Conservation (phyloP, 768 basidiomycete species). For the Infundibulicybe gibba region DNA sequence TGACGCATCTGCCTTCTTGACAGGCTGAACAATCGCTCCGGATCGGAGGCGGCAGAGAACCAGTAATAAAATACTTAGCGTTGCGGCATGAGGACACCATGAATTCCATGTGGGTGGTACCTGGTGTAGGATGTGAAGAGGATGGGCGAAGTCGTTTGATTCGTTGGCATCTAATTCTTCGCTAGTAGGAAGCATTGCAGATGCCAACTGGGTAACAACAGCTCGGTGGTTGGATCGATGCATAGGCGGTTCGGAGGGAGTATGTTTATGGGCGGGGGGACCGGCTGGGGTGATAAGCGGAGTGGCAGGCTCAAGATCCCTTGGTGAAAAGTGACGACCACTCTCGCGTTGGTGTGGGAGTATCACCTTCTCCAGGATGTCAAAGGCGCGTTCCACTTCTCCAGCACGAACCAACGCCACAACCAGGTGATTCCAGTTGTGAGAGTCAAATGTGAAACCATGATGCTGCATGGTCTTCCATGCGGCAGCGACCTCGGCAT, state of each 20-base stretch:
- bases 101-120: constrained; percentile 60
- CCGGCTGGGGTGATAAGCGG: constrained; percentile 38
- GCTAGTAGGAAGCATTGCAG: constrained; percentile 7
- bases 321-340: constrained; percentile 12
- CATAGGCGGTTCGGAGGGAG: constrained; percentile 23
- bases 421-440: constrained; percentile 89
- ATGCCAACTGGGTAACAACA: constrained; percentile 13
- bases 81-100: constrained; percentile 60
- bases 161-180: constrained; percentile 12
- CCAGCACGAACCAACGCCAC: constrained; percentile 77
- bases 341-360: constrained; percentile 47
- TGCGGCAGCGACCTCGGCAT: constrained; percentile 53
- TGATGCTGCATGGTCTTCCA: constrained; percentile 63
- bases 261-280: constrained; percentile 11
- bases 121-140: constrained; percentile 57
- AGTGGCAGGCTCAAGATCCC: constrained; percentile 28
- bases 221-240: constrained; percentile 20
- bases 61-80: constrained; percentile 42
- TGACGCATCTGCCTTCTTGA: constrained; percentile 21
- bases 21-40: constrained; percentile 46
- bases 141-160: constrained; percentile 49
- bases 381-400: constrained; percentile 79
- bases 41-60: constrained; percentile 44
- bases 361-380: constrained; percentile 75
- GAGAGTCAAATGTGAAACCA: constrained; percentile 79